These are phyloP conservation scores for Amaranthus palmeri DNA, from an alignment of 148 eudicot species.

Conservation along the genomic window DNA sequence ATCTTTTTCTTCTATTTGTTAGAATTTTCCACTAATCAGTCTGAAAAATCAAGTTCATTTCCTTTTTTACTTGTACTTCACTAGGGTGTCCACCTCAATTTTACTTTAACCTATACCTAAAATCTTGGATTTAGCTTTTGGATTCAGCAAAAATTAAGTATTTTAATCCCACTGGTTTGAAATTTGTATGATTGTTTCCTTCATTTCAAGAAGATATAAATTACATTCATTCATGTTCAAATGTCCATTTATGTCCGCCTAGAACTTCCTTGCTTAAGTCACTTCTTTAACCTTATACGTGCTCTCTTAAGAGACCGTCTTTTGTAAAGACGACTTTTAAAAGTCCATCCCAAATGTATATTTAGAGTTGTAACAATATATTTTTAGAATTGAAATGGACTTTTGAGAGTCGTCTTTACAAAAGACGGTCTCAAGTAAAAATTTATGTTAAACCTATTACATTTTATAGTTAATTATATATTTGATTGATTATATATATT, in stretches of 20 bases:
- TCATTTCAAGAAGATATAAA: neutral
- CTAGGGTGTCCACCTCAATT: neutral
- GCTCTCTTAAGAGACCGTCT: no score
- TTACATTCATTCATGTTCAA: neutral
- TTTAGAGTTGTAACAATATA: no score
- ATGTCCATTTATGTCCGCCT: neutral
- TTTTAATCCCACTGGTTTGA: constrained; percentile 8
- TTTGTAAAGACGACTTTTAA: no score
- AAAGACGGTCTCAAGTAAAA: no score
- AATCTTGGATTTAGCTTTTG: constrained; percentile 23
- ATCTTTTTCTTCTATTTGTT: neutral
- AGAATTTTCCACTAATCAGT: neutral
- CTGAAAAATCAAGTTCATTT: neutral
- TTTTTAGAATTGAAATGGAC: no score
- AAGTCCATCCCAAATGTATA: no score
- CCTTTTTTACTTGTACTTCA: neutral
- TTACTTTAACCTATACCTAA: constrained; percentile 20
- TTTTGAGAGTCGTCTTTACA: no score
- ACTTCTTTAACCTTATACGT: neutral
- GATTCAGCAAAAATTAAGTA: constrained; percentile 9
- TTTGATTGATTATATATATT: no score
- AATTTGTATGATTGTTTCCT: constrained; percentile 2
- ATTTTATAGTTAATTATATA: no score
- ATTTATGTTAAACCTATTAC: no score
- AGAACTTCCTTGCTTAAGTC: constrained; percentile 16